Base-by-base conservation (phyloP, 108 stramenopile genomes). In the Cylindrotheca closterium region DNA sequence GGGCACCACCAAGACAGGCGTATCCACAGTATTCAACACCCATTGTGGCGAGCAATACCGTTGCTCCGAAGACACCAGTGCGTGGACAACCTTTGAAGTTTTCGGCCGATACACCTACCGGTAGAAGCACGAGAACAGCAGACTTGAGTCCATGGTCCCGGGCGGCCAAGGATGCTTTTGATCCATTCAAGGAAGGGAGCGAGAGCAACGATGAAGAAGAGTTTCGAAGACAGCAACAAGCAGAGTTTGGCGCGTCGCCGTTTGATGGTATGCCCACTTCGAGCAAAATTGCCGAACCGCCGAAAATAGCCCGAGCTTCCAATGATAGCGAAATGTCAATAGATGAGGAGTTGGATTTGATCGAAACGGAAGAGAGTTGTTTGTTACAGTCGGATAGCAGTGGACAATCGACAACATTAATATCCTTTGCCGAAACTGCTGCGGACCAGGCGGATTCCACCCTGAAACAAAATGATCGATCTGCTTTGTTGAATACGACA, bases 321-420 rank as follows among this genome's bases (percentile, higher is more conserved):
- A 10, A 42, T 42, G 37, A 42, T 42, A 42, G 10, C 10, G 10
- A 42, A 42, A 7, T 7, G 7, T 42, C 37, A 7, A n/a, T n/a
- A n/a, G 15, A 42, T 15, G 37, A 42, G 15, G 37, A 42, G 15
- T 15, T 10, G 15, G 15, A 15, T 10, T 15, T 42, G 37, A 42
- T 42, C 15, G 37, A 42, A 42, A 65, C 63, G 33, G 71, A 72
- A 52, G 71, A 72, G 48, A 72, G 47, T 26, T 72, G 55, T 24
- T 31, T 72, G 56, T 28, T 72, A 19, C 19, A 49, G 26, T 56
- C 63, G 10, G 19, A 47, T 27, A 60, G 37, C 15, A 42, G 29
- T n/a, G 45, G 63, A 33, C 22, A 51, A 58, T 29, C 34, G 42
- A 34, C 48, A 7, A 37, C 49, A 34, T 17, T 65, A 17, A 47